Evolutionary conservation across 2,329 filamentous ascomycete species (phyloP), one percentile per base, ranked within the genome.

Genomic region (Paracoccidioides lutzii): DNA sequence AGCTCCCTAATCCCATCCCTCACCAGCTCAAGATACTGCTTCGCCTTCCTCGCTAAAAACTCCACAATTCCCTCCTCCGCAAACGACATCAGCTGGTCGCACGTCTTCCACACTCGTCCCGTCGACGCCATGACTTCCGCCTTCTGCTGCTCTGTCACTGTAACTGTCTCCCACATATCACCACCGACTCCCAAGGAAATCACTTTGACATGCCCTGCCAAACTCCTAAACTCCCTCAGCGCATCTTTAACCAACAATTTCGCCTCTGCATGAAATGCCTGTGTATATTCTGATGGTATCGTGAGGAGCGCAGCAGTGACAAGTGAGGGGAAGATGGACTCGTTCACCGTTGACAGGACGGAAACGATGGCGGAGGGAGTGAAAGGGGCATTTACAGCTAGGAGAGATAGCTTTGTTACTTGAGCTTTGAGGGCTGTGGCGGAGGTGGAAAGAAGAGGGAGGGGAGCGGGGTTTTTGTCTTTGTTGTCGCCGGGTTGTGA

Each of bases 311-410:
- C 81, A 0, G 85, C 84, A 0, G 84, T 83, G 48, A 88, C 82
- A 30, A 94, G 76, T 2, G 82, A 87, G 0, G 88, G 86, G 0
- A 95, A 76, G n/a, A 87, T 82, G 0, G 82, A 83, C 10, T 81
- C 77, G 28, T 84, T 78, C n/a, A 95, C 77, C 57, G 90, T 83
- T 38, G 81, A 78, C 4, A 96, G 73, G 12, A 94, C 82, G 30
- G 79, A 83, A 8, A 72, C 73, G 38, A 95, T 77, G 4, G 88
- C 90, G 0, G 84, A 83, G 0, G 88, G 83, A 0, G 90, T 93
- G 62, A 95, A 94, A 0, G 91, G 90, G 15, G 88, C 80, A 65
- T 88, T 95, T 65, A 94, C 86, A 1, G 93, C 81, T 10, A 97
- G 79, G 0, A 96, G 83, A 0, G 88, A 91, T 32, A 96, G 78